Evolutionary conservation across 208 protist species (phyloP).

Genomic region (Phytomonas sp.): DNA sequence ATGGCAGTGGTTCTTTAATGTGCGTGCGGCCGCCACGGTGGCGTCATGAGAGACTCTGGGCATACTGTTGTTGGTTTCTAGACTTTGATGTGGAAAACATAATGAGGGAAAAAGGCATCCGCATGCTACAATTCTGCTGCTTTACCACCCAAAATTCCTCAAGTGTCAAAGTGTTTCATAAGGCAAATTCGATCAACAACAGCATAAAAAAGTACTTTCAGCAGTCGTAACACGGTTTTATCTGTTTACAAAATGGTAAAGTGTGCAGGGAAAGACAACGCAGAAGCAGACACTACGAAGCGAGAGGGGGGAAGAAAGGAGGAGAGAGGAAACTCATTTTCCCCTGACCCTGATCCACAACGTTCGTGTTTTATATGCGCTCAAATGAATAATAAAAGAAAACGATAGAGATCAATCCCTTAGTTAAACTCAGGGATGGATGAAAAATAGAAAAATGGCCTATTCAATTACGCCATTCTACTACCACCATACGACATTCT

Average conservation of each 20-base stretch:
- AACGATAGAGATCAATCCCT: neutral
- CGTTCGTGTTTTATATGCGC: neutral
- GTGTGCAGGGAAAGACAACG: neutral
- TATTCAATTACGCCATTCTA: neutral
- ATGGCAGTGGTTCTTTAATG: constrained; percentile 69
- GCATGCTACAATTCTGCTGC: neutral
- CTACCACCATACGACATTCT: constrained; percentile 60
- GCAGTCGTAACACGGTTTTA: neutral
- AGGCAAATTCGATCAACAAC: neutral
- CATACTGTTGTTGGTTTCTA: neutral
- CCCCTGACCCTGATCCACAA: neutral
- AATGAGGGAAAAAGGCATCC: neutral
- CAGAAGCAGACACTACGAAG: neutral
- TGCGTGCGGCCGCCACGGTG: constrained; percentile 29
- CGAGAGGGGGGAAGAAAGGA: too few species aligned
- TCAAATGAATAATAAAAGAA: constrained; percentile 7
- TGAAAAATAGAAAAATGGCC: neutral
- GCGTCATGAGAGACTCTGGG: constrained; percentile 9
- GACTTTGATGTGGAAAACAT: neutral
- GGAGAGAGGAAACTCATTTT: neutral
- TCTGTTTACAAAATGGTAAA: neutral
- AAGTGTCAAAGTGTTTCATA: neutral
- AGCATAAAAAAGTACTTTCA: neutral
- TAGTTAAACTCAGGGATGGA: constrained; percentile 5
- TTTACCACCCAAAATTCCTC: neutral